phyloP scores from a whole-genome alignment of 768 basidiomycete genomes.

The Mycena latifolia region DNA sequence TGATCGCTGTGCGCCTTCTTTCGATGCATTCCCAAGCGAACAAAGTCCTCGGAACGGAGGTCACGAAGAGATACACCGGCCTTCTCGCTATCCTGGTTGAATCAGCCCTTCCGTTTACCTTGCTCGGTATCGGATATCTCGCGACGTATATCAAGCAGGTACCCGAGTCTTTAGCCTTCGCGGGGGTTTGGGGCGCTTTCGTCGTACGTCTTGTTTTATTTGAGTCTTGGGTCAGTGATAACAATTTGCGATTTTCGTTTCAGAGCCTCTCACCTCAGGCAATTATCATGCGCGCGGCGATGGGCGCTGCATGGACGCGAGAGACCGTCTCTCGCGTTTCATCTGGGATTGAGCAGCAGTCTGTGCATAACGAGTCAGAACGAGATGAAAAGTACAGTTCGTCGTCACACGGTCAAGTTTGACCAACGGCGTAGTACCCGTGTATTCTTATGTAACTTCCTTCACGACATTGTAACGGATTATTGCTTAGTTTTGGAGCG shows the following conservation, averaged over 20 bases:
- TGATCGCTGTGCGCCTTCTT: conserved; percentile 46
- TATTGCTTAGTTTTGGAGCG: no score
- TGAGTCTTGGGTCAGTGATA: no score
- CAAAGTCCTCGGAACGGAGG: conserved; percentile 35
- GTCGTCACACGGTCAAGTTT: neutral
- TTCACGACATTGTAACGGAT: no score
- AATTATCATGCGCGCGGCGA: neutral
- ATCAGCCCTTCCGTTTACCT: conserved; percentile 46
- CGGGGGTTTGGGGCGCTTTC: conserved; percentile 31
- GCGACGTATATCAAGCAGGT: conserved; percentile 46
- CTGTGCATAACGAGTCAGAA: no score
- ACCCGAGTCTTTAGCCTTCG: conserved; percentile 37
- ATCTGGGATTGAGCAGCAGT: no score
- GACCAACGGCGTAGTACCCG: no score
- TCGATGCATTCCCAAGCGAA: conserved; percentile 36
- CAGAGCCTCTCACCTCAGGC: conserved; percentile 2
- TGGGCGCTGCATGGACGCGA: neutral
- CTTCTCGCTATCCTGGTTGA: conserved; percentile 47
- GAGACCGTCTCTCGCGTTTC: neutral
- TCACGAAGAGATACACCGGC: conserved; percentile 43
- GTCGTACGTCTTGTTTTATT: conserved; percentile 1
- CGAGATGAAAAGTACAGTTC: neutral
- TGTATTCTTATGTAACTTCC: no score
- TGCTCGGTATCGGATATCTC: conserved; percentile 46
- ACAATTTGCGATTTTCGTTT: conserved; percentile 28